Percentiles rank a stretch among this genome's conserved stretches.
These are phyloP conservation scores for Cadophora sp. DNA, from an alignment of 2,329 filamentous ascomycete species.

Conservation along the genomic window DNA sequence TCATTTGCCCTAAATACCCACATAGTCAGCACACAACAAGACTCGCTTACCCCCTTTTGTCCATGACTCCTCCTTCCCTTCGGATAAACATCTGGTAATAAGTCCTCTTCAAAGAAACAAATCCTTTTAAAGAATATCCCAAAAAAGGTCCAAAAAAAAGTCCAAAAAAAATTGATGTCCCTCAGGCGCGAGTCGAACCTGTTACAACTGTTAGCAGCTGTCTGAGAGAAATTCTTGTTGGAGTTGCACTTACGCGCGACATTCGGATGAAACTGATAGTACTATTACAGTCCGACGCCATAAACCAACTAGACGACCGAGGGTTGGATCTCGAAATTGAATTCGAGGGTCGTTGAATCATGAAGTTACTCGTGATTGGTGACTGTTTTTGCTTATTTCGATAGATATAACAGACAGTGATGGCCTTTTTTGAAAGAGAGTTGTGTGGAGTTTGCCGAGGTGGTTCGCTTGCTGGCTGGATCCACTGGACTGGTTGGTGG, in stretches of 20 bases:
- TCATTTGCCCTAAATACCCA: conserved; percentile 9
- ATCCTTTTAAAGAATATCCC: neutral
- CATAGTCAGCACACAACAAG: neutral
- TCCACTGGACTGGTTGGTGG: too few relatives aligned
- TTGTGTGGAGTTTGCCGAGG: too few relatives aligned
- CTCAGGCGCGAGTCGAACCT: conserved; percentile 33
- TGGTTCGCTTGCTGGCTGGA: too few relatives aligned
- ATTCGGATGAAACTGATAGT: conserved; percentile 26
- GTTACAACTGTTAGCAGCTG: conserved; percentile 27
- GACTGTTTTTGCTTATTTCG: neutral
- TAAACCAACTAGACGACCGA: conserved; percentile 34
- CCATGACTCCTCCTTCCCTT: too few relatives aligned
- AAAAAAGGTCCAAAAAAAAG: conserved; percentile 12
- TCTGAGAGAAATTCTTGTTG: conserved; percentile 20
- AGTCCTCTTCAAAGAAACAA: too few relatives aligned
- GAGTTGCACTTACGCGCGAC: conserved; percentile 31
- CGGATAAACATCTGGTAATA: too few relatives aligned
- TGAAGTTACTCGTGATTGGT: neutral
- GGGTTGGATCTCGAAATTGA: conserved; percentile 10
- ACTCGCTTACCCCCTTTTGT: conserved; percentile 3
- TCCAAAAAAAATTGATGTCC: conserved; percentile 10
- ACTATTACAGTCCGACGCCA: conserved; percentile 31
- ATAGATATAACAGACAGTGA: too few relatives aligned
- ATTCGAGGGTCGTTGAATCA: neutral
- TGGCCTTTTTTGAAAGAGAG: too few relatives aligned